These are phyloP conservation scores for Coprinellus micaceus DNA, from an alignment of 768 basidiomycete species.

Conservation along the genomic window DNA sequence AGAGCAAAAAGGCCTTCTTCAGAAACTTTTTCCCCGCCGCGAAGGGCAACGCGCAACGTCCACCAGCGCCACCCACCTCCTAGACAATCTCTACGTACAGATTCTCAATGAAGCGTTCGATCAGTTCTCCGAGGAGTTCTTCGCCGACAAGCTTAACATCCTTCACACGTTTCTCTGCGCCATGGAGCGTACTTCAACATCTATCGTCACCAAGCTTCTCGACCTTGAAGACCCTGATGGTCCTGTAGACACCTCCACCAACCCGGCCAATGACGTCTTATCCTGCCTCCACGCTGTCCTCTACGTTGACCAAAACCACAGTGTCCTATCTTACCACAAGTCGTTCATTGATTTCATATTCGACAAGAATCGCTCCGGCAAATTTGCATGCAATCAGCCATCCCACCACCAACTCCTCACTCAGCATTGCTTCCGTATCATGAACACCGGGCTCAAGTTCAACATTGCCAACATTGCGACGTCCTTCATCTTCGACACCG, in stretches of 20 bases:
- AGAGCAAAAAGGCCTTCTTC: not conserved
- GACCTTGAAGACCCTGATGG: not conserved
- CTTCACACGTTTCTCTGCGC: conserved; percentile 22
- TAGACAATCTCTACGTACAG: conserved; percentile 15
- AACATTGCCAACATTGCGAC: conserved; percentile 19
- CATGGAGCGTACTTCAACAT: conserved; percentile 13
- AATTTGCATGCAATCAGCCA: conserved; percentile 12
- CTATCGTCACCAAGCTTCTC: conserved; percentile 14
- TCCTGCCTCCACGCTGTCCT: conserved; percentile 18
- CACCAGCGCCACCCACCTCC: not conserved
- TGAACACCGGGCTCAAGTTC: conserved; percentile 16
- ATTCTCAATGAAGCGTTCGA: conserved; percentile 16
- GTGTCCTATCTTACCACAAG: conserved; percentile 19
- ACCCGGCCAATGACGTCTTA: not conserved
- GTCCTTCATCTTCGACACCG: conserved; percentile 16
- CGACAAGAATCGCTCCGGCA: conserved; percentile 8
- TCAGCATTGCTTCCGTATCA: conserved; percentile 16
- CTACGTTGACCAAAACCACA: conserved; percentile 11
- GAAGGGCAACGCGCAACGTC: not conserved
- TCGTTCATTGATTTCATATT: conserved; percentile 22
- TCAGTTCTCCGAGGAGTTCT: conserved; percentile 6
- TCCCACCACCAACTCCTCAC: conserved; percentile 12
- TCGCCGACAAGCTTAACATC: conserved; percentile 9
- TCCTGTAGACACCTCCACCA: not conserved
- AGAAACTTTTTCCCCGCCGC: not conserved